Base-by-base conservation (phyloP, 2,329 filamentous ascomycete genomes). In the Rhytidhysteron rufulum region DNA sequence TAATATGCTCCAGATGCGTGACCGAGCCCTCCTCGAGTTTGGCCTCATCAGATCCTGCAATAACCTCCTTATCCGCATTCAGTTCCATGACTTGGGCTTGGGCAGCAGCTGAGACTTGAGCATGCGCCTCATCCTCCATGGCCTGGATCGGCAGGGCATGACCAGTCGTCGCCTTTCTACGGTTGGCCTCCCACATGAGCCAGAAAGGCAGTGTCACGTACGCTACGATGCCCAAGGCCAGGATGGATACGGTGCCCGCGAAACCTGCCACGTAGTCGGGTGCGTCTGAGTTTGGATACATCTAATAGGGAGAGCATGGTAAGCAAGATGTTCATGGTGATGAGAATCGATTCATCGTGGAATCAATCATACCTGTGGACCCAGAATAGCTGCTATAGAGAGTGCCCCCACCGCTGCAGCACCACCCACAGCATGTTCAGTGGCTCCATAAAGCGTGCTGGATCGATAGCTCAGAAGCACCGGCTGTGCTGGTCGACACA, bases 291-390 rank as follows among this genome's bases (percentile, higher is more conserved):
- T 41, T 27, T 4, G n/a, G 33, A 24, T 34, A 31, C 13, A 38
- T 38, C 27, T 47, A 44, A 42, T 50, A 36, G 29, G 51, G 13
- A 52, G 43, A 21, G 51, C 53, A 41, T 42, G n/a, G n/a, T n/a
- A n/a, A n/a, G n/a, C n/a, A n/a, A n/a, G n/a, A n/a, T n/a, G n/a
- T n/a, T n/a, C n/a, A n/a, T n/a, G n/a, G n/a, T n/a, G n/a, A n/a
- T n/a, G n/a, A n/a, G n/a, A n/a, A n/a, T n/a, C n/a, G n/a, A n/a
- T n/a, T n/a, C n/a, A n/a, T n/a, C n/a, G n/a, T n/a, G n/a, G n/a
- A n/a, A n/a, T n/a, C n/a, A n/a, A n/a, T n/a, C n/a, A n/a, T n/a
- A n/a, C n/a, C n/a, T n/a, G n/a, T n/a, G n/a, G n/a, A n/a, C n/a
- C n/a, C n/a, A n/a, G n/a, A n/a, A n/a, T n/a, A n/a, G n/a, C n/a